Conservation (phyloP, 2,329 filamentous ascomycete species). For the Trichoderma sp. region DNA sequence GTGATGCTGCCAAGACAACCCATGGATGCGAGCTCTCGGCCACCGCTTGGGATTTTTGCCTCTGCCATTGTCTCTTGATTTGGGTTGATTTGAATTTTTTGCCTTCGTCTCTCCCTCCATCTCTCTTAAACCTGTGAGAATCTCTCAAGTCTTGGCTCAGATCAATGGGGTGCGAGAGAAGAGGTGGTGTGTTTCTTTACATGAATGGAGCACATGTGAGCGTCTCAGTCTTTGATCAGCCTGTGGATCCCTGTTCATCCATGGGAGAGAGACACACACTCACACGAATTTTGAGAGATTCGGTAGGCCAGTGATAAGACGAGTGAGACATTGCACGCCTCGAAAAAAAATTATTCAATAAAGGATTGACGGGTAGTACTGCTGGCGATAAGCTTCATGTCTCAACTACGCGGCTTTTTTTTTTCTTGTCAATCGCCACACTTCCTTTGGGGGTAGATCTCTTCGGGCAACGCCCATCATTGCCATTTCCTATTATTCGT, state of each 20-base stretch:
- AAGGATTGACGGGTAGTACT: background rate
- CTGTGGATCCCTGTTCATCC: background rate
- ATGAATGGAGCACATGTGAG: background rate
- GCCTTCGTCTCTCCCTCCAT: background rate
- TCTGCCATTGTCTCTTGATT: background rate
- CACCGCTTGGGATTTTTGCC: background rate
- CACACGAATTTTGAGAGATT: background rate
- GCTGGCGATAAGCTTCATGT: background rate
- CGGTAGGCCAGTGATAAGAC: background rate
- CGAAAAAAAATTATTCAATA: background rate
- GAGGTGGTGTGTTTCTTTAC: background rate
- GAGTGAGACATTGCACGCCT: slow-evolving; percentile 8
- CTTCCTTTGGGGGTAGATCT: background rate
- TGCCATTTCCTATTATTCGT: background rate
- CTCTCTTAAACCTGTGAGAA: background rate
- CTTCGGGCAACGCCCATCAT: background rate
- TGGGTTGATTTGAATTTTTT: background rate
- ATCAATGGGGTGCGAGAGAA: background rate
- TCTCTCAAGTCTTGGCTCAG: background rate
- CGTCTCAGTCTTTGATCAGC: background rate
- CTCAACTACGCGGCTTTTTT: background rate
- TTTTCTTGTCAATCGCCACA: background rate
- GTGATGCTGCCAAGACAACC: slow-evolving; percentile 2
- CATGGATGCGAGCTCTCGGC: background rate
- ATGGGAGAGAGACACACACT: background rate